A percentile compares a stretch with the other conserved stretches of the same genome.
Conservation (phyloP, 805 yeast species). For the Wilhelminamyces savonicus region DNA sequence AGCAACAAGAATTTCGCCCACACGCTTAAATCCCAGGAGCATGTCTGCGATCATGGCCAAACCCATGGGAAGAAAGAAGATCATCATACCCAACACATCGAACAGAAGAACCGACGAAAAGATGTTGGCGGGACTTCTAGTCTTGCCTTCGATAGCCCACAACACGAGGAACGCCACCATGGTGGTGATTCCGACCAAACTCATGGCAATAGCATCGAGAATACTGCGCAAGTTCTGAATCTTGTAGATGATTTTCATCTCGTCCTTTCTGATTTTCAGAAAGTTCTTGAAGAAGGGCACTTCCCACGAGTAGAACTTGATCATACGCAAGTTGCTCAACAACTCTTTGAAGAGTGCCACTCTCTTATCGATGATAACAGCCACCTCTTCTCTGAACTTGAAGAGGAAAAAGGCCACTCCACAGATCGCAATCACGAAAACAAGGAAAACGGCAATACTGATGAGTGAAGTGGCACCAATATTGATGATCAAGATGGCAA, state of each 20-base stretch:
- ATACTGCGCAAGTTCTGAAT: slow-evolving; percentile 3
- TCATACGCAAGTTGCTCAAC: slow-evolving; percentile 4
- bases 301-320: slow-evolving; percentile 8
- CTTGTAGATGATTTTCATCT: slow-evolving; percentile 2
- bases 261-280: neutral
- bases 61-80: slow-evolving; percentile 3
- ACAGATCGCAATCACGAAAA: slow-evolving; percentile 1
- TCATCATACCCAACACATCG: slow-evolving; percentile 1
- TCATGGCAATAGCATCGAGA: slow-evolving; percentile 3
- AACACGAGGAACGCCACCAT: slow-evolving; percentile 4
- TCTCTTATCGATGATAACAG: slow-evolving; percentile 4
- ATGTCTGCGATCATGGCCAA: slow-evolving; percentile 3
- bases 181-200: slow-evolving; percentile 1
- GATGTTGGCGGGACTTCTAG: slow-evolving; percentile 4
- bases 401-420: slow-evolving; percentile 3
- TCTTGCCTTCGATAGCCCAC: slow-evolving; percentile 1
- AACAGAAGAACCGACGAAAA: slow-evolving; percentile 6
- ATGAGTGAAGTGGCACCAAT: slow-evolving; percentile 3
- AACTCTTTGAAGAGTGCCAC: slow-evolving; percentile 4
- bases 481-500: slow-evolving; percentile 4
- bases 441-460: slow-evolving; percentile 4
- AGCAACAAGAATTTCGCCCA: slow-evolving; percentile 1
- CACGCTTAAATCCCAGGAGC: slow-evolving; percentile 1
- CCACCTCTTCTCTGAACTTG: slow-evolving; percentile 2
- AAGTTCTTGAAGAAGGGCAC: slow-evolving; percentile 2